Evolutionary conservation across 2,329 filamentous ascomycete species (phyloP).

Genomic region (Aspergillus transmontanensis): DNA sequence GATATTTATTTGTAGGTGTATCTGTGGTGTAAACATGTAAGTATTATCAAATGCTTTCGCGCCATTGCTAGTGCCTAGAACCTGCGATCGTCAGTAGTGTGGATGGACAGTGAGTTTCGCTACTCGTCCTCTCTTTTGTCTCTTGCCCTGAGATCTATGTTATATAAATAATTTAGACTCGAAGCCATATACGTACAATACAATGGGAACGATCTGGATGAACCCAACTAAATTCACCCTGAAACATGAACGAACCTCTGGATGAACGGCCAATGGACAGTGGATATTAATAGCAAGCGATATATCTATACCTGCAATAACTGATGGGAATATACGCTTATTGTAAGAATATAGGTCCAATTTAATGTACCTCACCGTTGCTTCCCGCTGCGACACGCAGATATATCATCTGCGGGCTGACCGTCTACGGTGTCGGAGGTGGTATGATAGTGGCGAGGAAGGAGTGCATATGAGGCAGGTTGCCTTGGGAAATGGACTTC

Average conservation of each 20-base stretch:
- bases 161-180: not conserved
- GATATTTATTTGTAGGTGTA: not conserved
- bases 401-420: constrained; percentile 6
- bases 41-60: not conserved
- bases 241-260: not conserved
- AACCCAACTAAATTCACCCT: not conserved
- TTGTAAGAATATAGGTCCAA: not conserved
- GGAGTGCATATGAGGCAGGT: not conserved
- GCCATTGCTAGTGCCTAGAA: not conserved
- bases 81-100: not conserved
- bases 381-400: constrained; percentile 1
- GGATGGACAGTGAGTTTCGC: not conserved
- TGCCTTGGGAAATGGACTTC: not conserved
- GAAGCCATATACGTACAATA: not conserved
- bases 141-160: not conserved
- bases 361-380: constrained; percentile 9
- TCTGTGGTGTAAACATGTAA: not conserved
- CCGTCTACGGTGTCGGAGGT: not conserved
- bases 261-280: not conserved
- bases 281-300: not conserved
- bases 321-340: not conserved
- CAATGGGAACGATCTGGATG: not conserved
- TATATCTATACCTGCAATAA: not conserved
- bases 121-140: not conserved
- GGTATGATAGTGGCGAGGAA: not conserved